phyloP scores from a whole-genome alignment of 1,284 basidiomycete genomes.

The Schizophyllum commune region DNA sequence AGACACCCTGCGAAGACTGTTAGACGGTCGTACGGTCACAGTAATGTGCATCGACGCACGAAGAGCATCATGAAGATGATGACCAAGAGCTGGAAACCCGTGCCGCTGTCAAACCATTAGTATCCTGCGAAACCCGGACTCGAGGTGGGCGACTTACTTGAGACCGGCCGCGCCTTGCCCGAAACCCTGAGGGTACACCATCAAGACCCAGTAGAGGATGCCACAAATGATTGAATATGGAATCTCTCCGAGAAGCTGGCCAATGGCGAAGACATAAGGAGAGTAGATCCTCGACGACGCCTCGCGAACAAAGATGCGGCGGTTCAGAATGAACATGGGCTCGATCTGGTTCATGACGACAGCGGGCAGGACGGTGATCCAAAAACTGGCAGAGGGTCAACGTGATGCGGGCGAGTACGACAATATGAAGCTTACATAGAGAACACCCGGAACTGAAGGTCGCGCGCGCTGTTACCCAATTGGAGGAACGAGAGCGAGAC shows the following conservation, averaged over 20 bases:
- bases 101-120: conserved; percentile 45
- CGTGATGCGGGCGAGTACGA: neutral
- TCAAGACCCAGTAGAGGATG: conserved; percentile 70
- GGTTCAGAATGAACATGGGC: conserved; percentile 80
- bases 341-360: conserved; percentile 74
- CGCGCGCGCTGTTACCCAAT: conserved; percentile 51
- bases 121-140: too few relatives aligned
- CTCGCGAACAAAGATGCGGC: conserved; percentile 41
- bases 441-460: conserved; percentile 83
- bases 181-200: conserved; percentile 69
- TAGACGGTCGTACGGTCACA: neutral
- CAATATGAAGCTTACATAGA: conserved; percentile 41
- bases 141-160: too few relatives aligned
- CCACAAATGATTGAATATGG: conserved; percentile 73
- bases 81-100: conserved; percentile 71
- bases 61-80: conserved; percentile 71
- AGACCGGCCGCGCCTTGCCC: conserved; percentile 43
- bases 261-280: conserved; percentile 76
- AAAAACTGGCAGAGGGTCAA: conserved; percentile 42
- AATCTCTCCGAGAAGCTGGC: conserved; percentile 77
- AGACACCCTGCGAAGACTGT: conserved; percentile 30
- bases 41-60: conserved; percentile 31
- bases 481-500: conserved; percentile 83
- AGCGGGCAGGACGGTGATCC: conserved; percentile 64
- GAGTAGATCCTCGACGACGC: conserved; percentile 74